Evolutionary conservation across 129 eudicot genomes (phyloP), one percentile per base, ranked within the genome.

Genomic region (Saposhnikovia divaricata): DNA sequence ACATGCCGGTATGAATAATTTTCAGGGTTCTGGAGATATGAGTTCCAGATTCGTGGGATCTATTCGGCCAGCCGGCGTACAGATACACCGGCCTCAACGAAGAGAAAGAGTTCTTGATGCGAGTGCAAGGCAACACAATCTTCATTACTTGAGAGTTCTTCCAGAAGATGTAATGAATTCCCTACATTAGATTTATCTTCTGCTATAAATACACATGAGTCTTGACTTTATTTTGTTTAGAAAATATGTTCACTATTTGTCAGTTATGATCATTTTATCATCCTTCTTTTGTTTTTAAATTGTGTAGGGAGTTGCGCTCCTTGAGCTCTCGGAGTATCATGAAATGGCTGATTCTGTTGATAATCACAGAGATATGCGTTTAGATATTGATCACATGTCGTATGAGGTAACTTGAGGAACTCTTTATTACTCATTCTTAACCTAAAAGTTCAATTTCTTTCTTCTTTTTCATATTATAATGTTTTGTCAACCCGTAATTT

Each of bases 331-430:
- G 55, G 86, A 85, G 40, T 88, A 79, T 80, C 90, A 89, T 72
- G 99, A 90, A 87, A 86, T 83, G 23, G 89, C 90, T 65, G 88
- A 85, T 85, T 78, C 89, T 47, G 48, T 83, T 71, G 99, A 96
- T 85, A 90, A 89, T 81, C 99, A 92, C 80, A 89, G 97, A 65
- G 97, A 92, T 77, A 92, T 96, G 99, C 95, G 99, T 2, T 77
- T 96, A 85, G 99, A 96, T 80, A 92, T 92, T 13, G 99, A 96
- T 85, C 89, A 96, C 81, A 96, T 96, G 99, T 90, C 99, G 15
- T 96, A 96, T 85, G 99, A 96, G 98, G 99, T 86, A 83, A 85
- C 78, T 80, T 44, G 44, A 66, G 70, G 18, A 68, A 76, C 10
- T 34, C 14, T 77, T 28, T 2, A 42, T 37, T 37, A 5, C 43